Conservation (phyloP, 2,329 filamentous ascomycete species). For the Penicillium sp. region DNA sequence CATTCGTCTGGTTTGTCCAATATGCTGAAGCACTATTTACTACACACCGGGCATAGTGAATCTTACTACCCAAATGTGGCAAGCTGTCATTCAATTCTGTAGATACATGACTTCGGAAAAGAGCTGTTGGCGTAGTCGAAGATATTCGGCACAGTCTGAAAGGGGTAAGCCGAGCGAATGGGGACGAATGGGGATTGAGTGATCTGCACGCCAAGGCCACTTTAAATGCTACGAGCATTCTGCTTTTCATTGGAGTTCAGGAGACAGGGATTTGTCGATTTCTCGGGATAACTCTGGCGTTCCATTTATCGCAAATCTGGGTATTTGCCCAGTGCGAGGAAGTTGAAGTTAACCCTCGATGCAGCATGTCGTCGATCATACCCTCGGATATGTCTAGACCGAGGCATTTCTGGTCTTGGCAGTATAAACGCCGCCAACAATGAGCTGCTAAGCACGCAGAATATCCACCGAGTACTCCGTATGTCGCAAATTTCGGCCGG, state of each 20-base stretch:
- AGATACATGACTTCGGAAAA: not conserved
- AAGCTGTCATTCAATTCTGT: not conserved
- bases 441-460: conserved; percentile 12
- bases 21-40: not conserved
- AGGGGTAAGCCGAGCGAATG: not conserved
- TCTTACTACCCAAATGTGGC: not conserved
- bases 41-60: not conserved
- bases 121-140: not conserved
- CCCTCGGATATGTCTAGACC: conserved; percentile 7
- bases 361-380: not conserved
- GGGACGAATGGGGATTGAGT: not conserved
- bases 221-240: not conserved
- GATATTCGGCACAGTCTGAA: not conserved
- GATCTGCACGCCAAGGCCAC: conserved; percentile 8
- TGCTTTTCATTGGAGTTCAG: not conserved
- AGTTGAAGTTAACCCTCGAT: not conserved
- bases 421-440: not conserved
- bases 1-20: not conserved
- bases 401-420: conserved; percentile 4
- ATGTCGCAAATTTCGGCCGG: not conserved
- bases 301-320: not conserved
- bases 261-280: not conserved
- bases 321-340: not conserved
- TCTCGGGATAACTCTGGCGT: not conserved
- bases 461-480: not conserved